A percentile compares a stretch with the other conserved stretches of the same genome.
These are phyloP conservation scores for Oenanthe sinensis DNA, from an alignment of 129 eudicot genomes.

Conservation along the genomic window DNA sequence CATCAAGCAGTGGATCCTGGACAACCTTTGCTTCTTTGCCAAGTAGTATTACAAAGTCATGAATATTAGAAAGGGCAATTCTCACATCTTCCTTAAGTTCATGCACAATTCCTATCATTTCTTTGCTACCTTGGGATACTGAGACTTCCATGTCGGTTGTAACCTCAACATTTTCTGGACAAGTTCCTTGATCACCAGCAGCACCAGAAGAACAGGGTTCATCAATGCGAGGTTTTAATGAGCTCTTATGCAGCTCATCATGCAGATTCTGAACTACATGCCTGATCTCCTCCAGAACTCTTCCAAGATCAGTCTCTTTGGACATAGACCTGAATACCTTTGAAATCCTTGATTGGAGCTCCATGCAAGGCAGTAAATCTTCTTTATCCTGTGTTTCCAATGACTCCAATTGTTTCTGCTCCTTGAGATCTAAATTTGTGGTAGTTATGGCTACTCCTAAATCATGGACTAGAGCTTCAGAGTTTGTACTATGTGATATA, in stretches of 20 bases:
- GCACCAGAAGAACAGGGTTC: conserved; percentile 8
- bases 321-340: conserved; percentile 32
- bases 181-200: conserved; percentile 8
- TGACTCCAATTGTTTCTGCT: conserved; percentile 16
- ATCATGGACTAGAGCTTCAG: conserved; percentile 22
- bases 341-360: conserved; percentile 41
- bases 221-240: conserved; percentile 11
- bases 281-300: conserved; percentile 28
- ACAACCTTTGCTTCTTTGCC: conserved; percentile 64
- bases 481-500: conserved; percentile 8
- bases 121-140: conserved; percentile 16
- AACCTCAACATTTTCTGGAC: conserved; percentile 20
- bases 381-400: conserved; percentile 18
- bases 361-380: conserved; percentile 17
- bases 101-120: conserved; percentile 8
- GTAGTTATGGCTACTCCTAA: conserved; percentile 16
- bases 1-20: conserved; percentile 35
- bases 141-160: conserved; percentile 20
- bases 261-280: conserved; percentile 30
- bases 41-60: conserved; percentile 48
- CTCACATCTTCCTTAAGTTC: conserved; percentile 34
- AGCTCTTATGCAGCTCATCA: conserved; percentile 16
- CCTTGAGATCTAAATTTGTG: conserved; percentile 23
- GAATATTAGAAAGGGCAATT: conserved; percentile 54
- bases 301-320: conserved; percentile 29